Base-by-base conservation (phyloP, 306 rosid species). In the Datisca glomerata region DNA sequence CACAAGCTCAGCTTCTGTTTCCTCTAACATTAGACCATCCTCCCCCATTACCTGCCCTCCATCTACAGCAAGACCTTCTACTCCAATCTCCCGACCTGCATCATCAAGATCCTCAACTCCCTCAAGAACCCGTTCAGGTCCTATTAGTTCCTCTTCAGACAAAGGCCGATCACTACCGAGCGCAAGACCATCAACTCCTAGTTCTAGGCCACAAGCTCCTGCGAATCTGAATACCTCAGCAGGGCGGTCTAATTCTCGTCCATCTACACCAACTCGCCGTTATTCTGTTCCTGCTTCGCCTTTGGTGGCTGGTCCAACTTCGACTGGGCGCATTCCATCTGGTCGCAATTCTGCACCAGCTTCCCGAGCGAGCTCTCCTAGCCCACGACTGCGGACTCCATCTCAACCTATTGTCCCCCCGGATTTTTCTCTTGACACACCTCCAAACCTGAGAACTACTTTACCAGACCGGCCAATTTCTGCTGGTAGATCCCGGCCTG, bases 391-490 rank as follows among this genome's bases (percentile, higher is more conserved):
- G 44, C 79, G 91, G 2, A 71, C 80, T 27, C 68, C 82, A 46
- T 81, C 98, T 9, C 91, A 80, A 61, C 93, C 95, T 33, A 51
- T 89, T 60, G 84, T 89, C 41, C 93, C 84, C 1, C 66, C 81
- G 49, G 95, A 89, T 68, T 89, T 89, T 53, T 74, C 95, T 33
- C 91, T 65, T 35, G 91, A 89, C 6, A 89, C 95, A 24, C 98
- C 98, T 0, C 95, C 98, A 32, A 89, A 89, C 59, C 98, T 89
- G 14, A 63, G 95, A 68, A 89, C 95, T 39, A 72, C 95, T 24
- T 57, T 89, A 39, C 86, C 95, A 17, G 93, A 89, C 61, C 70
- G 98, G 70, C 98, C 98, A n/a, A 60, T 80, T 45, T 89, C 98
- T 33, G 95, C 93, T 22, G 98, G 95, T 28, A 70, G 95, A 70